phyloP scores from a whole-genome alignment of 2,329 filamentous ascomycete genomes.

The Aspergillus latus region DNA sequence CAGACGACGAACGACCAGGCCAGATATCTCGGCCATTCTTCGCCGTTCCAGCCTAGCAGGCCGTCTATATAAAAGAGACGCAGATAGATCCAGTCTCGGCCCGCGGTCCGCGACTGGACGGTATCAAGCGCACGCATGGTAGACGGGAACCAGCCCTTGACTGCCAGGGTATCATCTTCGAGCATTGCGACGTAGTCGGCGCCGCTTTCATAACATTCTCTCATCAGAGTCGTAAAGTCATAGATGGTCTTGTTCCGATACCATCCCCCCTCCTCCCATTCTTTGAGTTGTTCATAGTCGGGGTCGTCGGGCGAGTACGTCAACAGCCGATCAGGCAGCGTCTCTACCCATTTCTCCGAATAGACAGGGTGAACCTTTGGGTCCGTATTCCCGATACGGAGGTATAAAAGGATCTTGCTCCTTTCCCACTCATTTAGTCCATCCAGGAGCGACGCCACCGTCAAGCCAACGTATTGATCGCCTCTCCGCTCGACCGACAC shows the following conservation, averaged over 20 bases:
- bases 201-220: conserved; percentile 38
- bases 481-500: conserved; percentile 41
- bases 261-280: conserved; percentile 18
- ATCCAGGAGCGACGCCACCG: conserved; percentile 45
- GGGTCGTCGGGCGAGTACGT: conserved; percentile 34
- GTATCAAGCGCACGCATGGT: conserved; percentile 37
- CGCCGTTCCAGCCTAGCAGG: conserved; percentile 46
- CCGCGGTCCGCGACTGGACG: conserved; percentile 23
- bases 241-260: conserved; percentile 42
- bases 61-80: conserved; percentile 48
- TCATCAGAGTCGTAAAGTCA: conserved; percentile 46
- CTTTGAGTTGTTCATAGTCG: conserved; percentile 16
- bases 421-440: conserved; percentile 43
- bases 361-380: conserved; percentile 42
- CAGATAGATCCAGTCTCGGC: conserved; percentile 38
- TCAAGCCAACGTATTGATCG: conserved; percentile 39
- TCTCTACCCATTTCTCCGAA: conserved; percentile 40
- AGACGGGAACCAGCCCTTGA: conserved; percentile 47
- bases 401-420: conserved; percentile 38
- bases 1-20: conserved; percentile 28
- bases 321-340: conserved; percentile 41
- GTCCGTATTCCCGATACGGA: conserved; percentile 45
- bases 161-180: conserved; percentile 48
- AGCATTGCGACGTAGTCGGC: conserved; percentile 46
- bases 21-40: conserved; percentile 40